phyloP scores from a whole-genome alignment of 306 rosid species.

The Trichosanthes cucumerina region DNA sequence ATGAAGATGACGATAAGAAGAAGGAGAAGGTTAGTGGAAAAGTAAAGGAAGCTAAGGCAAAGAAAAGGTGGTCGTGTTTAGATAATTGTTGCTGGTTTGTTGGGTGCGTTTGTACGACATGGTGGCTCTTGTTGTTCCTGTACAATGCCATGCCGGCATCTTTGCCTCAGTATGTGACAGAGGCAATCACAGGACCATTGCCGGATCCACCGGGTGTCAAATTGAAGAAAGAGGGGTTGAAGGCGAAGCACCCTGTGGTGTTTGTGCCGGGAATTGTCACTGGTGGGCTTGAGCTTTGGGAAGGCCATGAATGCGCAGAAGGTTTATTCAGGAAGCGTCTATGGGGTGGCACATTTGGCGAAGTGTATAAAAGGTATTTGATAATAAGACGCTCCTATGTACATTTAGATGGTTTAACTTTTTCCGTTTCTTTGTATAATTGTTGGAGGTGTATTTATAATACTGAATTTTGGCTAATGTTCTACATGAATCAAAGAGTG shows the following conservation, averaged over 20 bases:
- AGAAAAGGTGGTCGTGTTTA: conserved; percentile 53
- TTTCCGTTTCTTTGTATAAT: not conserved
- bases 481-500: not conserved
- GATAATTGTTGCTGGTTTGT: conserved; percentile 74
- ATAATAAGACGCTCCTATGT: not conserved
- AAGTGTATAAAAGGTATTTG: conserved; percentile 61
- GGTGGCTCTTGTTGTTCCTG: conserved; percentile 66
- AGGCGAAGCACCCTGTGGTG: conserved; percentile 65
- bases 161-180: conserved; percentile 66
- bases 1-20: conserved; percentile 9
- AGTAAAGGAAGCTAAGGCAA: conserved; percentile 12
- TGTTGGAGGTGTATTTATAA: not conserved
- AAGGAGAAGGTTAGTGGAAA: not conserved
- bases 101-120: conserved; percentile 50
- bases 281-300: conserved; percentile 82
- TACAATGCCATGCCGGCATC: conserved; percentile 63
- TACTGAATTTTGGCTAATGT: not conserved
- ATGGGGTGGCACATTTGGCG: conserved; percentile 85
- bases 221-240: conserved; percentile 56
- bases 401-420: not conserved
- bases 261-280: conserved; percentile 79
- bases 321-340: conserved; percentile 67
- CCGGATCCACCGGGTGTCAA: conserved; percentile 72
- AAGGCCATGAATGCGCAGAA: conserved; percentile 66
- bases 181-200: conserved; percentile 62